A percentile compares a stretch with the other conserved stretches of the same genome.
Evolutionary conservation across 345 rosid genomes (phyloP).

Genomic region (Geranium brycei): DNA sequence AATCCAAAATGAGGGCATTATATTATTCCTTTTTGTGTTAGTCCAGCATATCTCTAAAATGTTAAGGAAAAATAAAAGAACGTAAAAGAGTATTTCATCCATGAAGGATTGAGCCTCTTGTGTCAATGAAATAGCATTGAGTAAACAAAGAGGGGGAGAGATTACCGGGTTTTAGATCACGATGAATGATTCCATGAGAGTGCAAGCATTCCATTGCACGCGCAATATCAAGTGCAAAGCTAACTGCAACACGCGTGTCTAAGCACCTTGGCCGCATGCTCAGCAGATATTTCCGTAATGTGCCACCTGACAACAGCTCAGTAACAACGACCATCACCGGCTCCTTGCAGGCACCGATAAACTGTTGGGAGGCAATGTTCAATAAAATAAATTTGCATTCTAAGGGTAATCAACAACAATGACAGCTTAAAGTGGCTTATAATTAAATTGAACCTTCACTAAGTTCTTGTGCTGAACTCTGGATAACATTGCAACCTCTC

Average conservation of each 20-base stretch:
- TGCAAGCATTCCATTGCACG: constrained; percentile 95
- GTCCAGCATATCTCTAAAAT: no score
- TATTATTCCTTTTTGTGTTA: no score
- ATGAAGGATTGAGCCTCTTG: no score
- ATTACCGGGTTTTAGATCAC: constrained; percentile 91
- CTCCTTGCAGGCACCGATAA: constrained; percentile 92
- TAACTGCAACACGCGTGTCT: constrained; percentile 58
- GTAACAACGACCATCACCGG: constrained; percentile 94
- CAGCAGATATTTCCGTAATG: constrained; percentile 11
- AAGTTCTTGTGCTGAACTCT: constrained; percentile 85
- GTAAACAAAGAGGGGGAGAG: not conserved
- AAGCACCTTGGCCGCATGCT: constrained; percentile 72
- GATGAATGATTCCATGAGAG: constrained; percentile 90
- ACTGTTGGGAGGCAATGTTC: constrained; percentile 29
- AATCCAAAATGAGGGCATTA: no score
- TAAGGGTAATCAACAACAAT: not conserved
- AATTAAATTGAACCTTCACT: constrained; percentile 49
- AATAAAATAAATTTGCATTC: not conserved
- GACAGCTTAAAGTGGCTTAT: constrained; percentile 1
- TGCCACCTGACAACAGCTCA: constrained; percentile 74
- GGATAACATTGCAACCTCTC: constrained; percentile 88
- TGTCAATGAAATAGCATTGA: no score
- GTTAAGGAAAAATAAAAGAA: no score
- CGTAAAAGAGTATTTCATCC: no score
- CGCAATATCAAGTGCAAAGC: constrained; percentile 84